phyloP scores from a whole-genome alignment of 148 eudicot species.

The Bassia scoparia region DNA sequence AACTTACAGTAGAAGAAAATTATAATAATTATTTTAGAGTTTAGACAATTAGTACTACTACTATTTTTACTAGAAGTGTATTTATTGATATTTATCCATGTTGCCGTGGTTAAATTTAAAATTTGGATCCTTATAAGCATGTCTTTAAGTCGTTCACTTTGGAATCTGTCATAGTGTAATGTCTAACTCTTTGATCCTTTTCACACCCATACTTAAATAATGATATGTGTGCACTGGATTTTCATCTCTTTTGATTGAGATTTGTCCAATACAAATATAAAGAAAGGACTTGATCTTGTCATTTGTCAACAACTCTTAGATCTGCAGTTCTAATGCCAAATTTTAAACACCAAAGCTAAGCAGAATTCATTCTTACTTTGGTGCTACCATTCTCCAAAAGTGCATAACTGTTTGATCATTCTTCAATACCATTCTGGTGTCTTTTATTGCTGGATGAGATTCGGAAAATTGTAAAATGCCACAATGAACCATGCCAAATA shows the following conservation, averaged over 20 bases:
- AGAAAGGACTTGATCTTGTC: neutral
- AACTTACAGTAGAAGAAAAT: too few relatives aligned
- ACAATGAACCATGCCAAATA: neutral
- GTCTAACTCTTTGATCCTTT: too few relatives aligned
- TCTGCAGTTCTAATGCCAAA: too few relatives aligned
- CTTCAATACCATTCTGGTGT: neutral
- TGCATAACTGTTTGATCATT: neutral
- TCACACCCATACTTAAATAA: neutral
- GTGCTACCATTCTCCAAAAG: neutral
- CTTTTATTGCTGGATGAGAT: neutral
- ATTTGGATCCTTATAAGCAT: too few relatives aligned
- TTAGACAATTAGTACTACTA: too few relatives aligned
- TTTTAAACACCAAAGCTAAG: too few relatives aligned
- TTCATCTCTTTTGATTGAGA: neutral
- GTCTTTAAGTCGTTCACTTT: too few relatives aligned
- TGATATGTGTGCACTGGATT: neutral
- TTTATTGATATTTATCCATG: too few relatives aligned
- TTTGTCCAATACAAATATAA: neutral
- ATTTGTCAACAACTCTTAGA: neutral
- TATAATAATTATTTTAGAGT: too few relatives aligned
- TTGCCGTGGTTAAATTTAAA: too few relatives aligned
- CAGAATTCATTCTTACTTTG: neutral
- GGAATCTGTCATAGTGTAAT: too few relatives aligned
- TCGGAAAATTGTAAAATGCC: neutral
- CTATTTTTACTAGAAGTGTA: too few relatives aligned